Evolutionary conservation across 139 green algal genomes (phyloP).

Genomic region (Edaphochlamys debaryana): DNA sequence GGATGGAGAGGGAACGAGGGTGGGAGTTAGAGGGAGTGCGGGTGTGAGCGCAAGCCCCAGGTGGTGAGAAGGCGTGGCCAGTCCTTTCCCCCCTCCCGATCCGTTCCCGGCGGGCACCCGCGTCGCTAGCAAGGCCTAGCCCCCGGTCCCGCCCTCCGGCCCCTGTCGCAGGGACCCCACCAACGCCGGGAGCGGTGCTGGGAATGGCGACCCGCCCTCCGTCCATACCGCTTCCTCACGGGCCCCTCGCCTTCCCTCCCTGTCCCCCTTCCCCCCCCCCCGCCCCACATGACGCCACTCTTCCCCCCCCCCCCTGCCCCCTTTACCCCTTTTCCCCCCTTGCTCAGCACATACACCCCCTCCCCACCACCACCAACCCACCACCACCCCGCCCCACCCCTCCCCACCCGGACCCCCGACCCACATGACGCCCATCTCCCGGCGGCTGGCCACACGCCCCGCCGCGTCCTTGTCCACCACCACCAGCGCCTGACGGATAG

Average conservation of each 20-base stretch:
- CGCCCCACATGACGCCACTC: no score
- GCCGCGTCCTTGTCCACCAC: conserved; percentile 38
- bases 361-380: background rate
- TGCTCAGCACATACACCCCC: background rate
- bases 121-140: background rate
- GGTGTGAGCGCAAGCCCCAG: background rate
- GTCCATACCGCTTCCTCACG: no score
- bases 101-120: background rate
- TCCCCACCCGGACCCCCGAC: background rate
- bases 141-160: background rate
- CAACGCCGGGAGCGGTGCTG: no score
- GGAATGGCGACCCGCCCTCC: no score
- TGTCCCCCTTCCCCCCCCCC: no score
- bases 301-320: no score
- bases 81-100: no score
- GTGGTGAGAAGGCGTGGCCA: background rate
- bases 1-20: background rate
- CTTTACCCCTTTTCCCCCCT: background rate
- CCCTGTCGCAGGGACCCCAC: no score
- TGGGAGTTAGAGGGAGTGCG: background rate
- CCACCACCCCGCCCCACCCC: background rate
- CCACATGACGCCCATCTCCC: conserved; percentile 33
- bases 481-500: conserved; percentile 32
- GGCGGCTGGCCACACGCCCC: background rate
- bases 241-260: no score